Evolutionary conservation across 1,284 basidiomycete species (phyloP).

Genomic region (Leccinum holopus): DNA sequence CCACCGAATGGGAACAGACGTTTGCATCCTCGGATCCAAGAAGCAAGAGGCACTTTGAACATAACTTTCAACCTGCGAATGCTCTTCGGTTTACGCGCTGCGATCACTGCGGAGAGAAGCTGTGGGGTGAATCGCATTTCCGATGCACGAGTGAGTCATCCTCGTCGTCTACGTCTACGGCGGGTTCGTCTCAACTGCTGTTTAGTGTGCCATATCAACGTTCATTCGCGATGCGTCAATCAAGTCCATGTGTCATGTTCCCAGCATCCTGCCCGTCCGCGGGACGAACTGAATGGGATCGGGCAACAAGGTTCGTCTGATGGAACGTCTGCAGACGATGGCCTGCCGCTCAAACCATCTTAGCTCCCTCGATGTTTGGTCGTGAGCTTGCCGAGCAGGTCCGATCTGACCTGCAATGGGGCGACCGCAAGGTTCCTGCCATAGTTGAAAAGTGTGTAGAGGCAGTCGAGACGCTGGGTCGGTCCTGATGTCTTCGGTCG

Average conservation of each 20-base stretch:
- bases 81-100: conserved; percentile 88
- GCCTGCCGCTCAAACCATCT: conserved; percentile 6
- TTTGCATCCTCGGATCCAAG: conserved; percentile 35
- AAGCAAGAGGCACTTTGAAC: conserved; percentile 55
- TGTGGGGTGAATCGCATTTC: conserved; percentile 96
- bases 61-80: conserved; percentile 89
- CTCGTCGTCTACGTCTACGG: background rate
- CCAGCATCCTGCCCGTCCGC: conserved; percentile 41
- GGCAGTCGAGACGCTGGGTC: conserved; percentile 85
- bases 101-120: conserved; percentile 95
- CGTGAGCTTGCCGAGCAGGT: conserved; percentile 85
- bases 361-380: conserved; percentile 89
- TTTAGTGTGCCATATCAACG: conserved; percentile 66
- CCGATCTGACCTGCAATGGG: conserved; percentile 63
- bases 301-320: conserved; percentile 22
- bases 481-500: conserved; percentile 27
- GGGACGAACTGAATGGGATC: conserved; percentile 36
- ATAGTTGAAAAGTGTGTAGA: conserved; percentile 96
- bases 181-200: conserved; percentile 9
- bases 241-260: conserved; percentile 59
- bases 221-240: conserved; percentile 71
- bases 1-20: conserved; percentile 37
- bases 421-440: conserved; percentile 70
- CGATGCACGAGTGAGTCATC: conserved; percentile 71
- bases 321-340: conserved; percentile 8